Percentiles rank a stretch among this genome's conserved stretches.
phyloP scores from a whole-genome alignment of 805 yeast species.

The Pichia scutulata region DNA sequence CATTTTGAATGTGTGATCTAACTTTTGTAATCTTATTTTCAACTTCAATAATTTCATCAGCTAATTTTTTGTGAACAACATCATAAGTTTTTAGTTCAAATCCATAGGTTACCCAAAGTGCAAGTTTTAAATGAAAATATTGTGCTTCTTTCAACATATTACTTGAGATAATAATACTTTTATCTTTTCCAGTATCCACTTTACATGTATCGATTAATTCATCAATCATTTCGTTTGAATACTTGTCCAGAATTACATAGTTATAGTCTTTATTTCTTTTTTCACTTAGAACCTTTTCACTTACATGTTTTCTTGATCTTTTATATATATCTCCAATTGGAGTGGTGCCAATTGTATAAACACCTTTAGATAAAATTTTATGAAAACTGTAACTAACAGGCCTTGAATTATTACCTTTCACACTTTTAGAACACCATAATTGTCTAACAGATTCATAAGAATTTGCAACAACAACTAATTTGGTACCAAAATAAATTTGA shows the following conservation, averaged over 20 bases:
- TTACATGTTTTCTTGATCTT: conserved; percentile 40
- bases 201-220: conserved; percentile 11
- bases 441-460: conserved; percentile 45
- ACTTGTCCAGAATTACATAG: conserved; percentile 31
- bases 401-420: conserved; percentile 54
- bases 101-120: conserved; percentile 48
- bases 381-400: conserved; percentile 67
- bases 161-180: conserved; percentile 7
- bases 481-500: conserved; percentile 56
- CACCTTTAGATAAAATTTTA: conserved; percentile 45
- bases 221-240: conserved; percentile 25
- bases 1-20: conserved; percentile 50
- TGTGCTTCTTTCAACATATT: conserved; percentile 32
- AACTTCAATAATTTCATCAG: conserved; percentile 45
- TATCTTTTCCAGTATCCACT: not conserved
- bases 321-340: conserved; percentile 45
- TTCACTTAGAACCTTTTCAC: conserved; percentile 34
- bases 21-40: conserved; percentile 50
- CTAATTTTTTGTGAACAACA: conserved; percentile 33
- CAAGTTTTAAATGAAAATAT: conserved; percentile 42
- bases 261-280: conserved; percentile 28
- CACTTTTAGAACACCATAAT: conserved; percentile 42
- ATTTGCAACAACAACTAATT: conserved; percentile 57
- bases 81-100: conserved; percentile 36
- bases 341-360: conserved; percentile 59